phyloP scores from a whole-genome alignment of 345 rosid species.

The Erodium maritimum region DNA sequence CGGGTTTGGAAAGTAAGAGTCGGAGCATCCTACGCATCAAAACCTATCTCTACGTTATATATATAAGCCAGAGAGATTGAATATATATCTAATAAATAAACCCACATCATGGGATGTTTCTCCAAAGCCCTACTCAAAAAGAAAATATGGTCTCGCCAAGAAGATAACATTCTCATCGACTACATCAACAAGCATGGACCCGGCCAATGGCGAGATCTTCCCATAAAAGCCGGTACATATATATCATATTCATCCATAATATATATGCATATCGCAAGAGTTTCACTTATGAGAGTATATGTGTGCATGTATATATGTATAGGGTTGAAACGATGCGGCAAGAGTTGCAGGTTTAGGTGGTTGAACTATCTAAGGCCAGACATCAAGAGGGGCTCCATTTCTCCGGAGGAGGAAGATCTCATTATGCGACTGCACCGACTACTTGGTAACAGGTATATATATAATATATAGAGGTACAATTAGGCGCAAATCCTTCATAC shows the following conservation, averaged over 20 bases:
- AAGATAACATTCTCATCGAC: constrained; percentile 18
- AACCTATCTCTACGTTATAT: no score
- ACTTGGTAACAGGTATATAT: constrained; percentile 13
- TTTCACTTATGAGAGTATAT: no score
- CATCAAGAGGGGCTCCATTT: constrained; percentile 14
- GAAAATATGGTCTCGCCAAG: constrained; percentile 22
- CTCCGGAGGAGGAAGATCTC: constrained; percentile 15
- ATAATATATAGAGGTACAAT: neutral
- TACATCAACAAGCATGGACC: constrained; percentile 25
- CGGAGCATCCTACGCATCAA: no score
- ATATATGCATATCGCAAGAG: no score
- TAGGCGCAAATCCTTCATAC: neutral
- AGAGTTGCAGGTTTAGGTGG: constrained; percentile 19
- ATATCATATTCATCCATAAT: neutral
- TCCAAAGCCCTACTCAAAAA: constrained; percentile 15
- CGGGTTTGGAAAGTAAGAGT: no score
- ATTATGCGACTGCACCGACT: constrained; percentile 11
- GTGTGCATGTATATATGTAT: neutral
- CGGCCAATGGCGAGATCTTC: constrained; percentile 29
- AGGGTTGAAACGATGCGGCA: constrained; percentile 16
- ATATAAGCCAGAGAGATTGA: no score
- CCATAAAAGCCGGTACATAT: constrained; percentile 22
- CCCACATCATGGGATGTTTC: constrained; percentile 7
- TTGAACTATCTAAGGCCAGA: constrained; percentile 14
- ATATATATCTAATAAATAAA: no score